A percentile compares a stretch with the other conserved stretches of the same genome.
phyloP scores from a whole-genome alignment of 176 grass and related monocot genomes.

The Zoysia pacifica region DNA sequence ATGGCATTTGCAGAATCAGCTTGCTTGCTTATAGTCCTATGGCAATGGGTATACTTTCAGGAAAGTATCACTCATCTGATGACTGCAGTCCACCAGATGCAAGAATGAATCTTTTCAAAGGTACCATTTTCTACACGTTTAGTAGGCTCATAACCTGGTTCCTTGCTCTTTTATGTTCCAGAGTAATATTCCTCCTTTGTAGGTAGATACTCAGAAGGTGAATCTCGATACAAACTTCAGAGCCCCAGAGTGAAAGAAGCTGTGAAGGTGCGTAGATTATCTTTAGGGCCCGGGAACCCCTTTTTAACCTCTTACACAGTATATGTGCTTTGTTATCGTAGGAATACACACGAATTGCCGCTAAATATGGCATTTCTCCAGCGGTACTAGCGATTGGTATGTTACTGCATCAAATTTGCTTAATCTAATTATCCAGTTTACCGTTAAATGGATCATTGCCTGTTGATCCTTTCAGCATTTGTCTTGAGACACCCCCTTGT shows the following conservation, averaged over 20 bases:
- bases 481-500: slow-evolving; percentile 69
- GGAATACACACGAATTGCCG: slow-evolving; percentile 65
- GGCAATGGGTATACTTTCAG: slow-evolving; percentile 95
- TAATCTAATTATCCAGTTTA: neutral
- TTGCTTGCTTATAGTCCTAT: slow-evolving; percentile 93
- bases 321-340: slow-evolving; percentile 35
- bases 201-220: slow-evolving; percentile 90
- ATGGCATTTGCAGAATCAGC: slow-evolving; percentile 53
- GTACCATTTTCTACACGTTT: slow-evolving; percentile 29
- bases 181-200: slow-evolving; percentile 19
- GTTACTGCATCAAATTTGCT: slow-evolving; percentile 4
- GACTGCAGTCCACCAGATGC: slow-evolving; percentile 51
- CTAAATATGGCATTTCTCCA: slow-evolving; percentile 65
- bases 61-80: slow-evolving; percentile 65
- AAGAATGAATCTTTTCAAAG: slow-evolving; percentile 91
- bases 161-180: neutral
- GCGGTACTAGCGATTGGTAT: slow-evolving; percentile 74
- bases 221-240: slow-evolving; percentile 88
- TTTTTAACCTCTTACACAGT: slow-evolving; percentile 10
- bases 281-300: neutral
- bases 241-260: slow-evolving; percentile 54
- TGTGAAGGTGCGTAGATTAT: slow-evolving; percentile 51
- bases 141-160: slow-evolving; percentile 8
- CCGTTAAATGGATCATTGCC: neutral
- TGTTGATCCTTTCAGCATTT: slow-evolving; percentile 50